Evolutionary conservation across 1,284 basidiomycete species (phyloP).

Genomic region (Cutaneotrichosporon mucoides): DNA sequence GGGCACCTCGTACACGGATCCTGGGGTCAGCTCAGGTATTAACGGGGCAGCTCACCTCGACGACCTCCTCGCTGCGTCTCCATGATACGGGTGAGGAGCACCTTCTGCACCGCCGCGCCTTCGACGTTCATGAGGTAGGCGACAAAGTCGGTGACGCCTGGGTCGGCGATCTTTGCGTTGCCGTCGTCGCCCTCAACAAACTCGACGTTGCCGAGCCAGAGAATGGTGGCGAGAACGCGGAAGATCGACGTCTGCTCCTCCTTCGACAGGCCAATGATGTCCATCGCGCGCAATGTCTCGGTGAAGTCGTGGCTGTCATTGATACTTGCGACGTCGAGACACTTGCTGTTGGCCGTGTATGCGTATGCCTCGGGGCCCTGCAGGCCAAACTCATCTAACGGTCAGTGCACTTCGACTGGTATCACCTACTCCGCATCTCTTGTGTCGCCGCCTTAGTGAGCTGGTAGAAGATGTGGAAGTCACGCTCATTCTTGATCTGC

Average conservation of each 20-base stretch:
- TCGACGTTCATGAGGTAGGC: constrained; percentile 93
- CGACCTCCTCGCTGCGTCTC: constrained; percentile 91
- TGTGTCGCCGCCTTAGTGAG: constrained; percentile 92
- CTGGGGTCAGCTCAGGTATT: constrained; percentile 26
- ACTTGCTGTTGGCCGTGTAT: constrained; percentile 88
- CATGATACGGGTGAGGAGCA: constrained; percentile 76
- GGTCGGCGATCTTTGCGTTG: constrained; percentile 75
- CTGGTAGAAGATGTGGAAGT: constrained; percentile 99
- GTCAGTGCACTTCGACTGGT: background rate
- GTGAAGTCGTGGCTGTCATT: constrained; percentile 82
- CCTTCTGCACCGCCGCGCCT: constrained; percentile 72
- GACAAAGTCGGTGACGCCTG: constrained; percentile 90
- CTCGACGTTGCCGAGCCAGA: constrained; percentile 96
- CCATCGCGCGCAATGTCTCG: constrained; percentile 92
- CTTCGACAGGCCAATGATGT: constrained; percentile 75
- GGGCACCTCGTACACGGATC: constrained; percentile 92
- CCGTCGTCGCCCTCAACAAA: constrained; percentile 86
- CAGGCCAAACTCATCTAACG: constrained; percentile 84
- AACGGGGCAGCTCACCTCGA: constrained; percentile 56
- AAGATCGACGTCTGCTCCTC: constrained; percentile 91
- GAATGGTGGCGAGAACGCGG: constrained; percentile 82
- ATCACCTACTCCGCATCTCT: constrained; percentile 70
- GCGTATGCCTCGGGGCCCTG: constrained; percentile 94
- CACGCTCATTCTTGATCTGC: constrained; percentile 92
- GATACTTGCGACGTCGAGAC: constrained; percentile 86